Evolutionary conservation across 371 early-diverging fungal species (phyloP), one percentile per base, ranked within the genome.

Genomic region (Rhizopus delemar): DNA sequence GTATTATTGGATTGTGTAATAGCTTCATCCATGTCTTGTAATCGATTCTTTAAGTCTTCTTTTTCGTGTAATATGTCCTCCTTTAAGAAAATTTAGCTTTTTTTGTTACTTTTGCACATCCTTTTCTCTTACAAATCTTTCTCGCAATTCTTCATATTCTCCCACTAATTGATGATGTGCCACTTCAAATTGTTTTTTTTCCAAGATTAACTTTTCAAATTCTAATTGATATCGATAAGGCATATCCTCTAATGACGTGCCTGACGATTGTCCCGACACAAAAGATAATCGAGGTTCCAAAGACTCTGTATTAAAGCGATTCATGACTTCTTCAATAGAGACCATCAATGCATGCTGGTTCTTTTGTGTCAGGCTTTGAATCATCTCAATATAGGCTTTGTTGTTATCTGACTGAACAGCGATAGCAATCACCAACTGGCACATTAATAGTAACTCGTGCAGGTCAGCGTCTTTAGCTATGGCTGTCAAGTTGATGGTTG

Each of bases 301-400:
- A 29, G 54, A 57, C 12, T 67, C 68, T 51, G 66, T 65, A 55
- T 78, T 73, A 53, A 79, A 74, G 60, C 73, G 68, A 34, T 63
- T 72, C 80, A 79, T 79, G 8, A 79, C 87, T 71, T 81, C 75
- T 80, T 96, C 96, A 56, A 97, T 93, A 4, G 90, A 84, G 3
- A 92, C 77, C 98, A 97, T 97, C 56, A 97, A 74, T 5, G 85
- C 84, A 66, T 90, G 90, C 74, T 97, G 98, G 22, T 85, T 83
- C 22, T 80, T 78, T 58, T 86, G 87, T n/a, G 80, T 79, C 43
- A 97, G 69, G 36, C 83, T 73, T 78, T 93, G 93, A 70, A 96
- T 97, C 80, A 88, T 89, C 56, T 83, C 84, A 63, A 97, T 93
- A 63, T 91, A 93, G 12, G 63, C 68, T 57, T 88, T 88, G 64